These are phyloP conservation scores for Ettlia oleoabundans DNA, from an alignment of 139 green algal genomes.

Conservation along the genomic window DNA sequence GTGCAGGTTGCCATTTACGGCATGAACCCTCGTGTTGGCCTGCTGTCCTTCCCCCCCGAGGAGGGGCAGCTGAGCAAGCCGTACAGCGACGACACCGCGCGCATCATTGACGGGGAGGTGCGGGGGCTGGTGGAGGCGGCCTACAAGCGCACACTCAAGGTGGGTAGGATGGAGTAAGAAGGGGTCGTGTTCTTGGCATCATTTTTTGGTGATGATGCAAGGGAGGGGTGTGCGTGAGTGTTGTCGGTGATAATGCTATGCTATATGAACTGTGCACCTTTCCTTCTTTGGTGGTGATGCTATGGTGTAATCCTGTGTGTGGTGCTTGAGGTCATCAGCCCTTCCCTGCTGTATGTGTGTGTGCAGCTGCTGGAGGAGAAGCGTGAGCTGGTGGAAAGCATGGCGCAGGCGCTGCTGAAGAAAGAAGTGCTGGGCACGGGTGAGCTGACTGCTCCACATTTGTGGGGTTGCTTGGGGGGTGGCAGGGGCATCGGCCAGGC, in stretches of 20 bases:
- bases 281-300: background rate
- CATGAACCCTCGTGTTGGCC: slow-evolving; percentile 84
- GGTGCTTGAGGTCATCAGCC: background rate
- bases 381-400: slow-evolving; percentile 78
- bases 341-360: background rate
- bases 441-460: background rate
- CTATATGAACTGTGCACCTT: no score
- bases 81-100: slow-evolving; percentile 93
- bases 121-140: slow-evolving; percentile 79
- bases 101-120: slow-evolving; percentile 96
- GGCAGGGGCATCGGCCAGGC: no score
- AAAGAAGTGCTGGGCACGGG: slow-evolving; percentile 61
- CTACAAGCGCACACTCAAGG: slow-evolving; percentile 84
- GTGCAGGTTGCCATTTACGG: slow-evolving; percentile 90
- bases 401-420: slow-evolving; percentile 79
- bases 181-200: no score
- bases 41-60: slow-evolving; percentile 94
- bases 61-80: slow-evolving; percentile 93
- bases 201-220: background rate
- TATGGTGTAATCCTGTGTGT: background rate
- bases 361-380: slow-evolving; percentile 83
- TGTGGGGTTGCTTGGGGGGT: no score
- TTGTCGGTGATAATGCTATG: background rate
- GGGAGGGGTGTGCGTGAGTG: background rate
- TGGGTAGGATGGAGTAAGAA: background rate